These are phyloP conservation scores for Sporobolomyces phaffii DNA, from an alignment of 768 basidiomycete genomes.

Conservation along the genomic window DNA sequence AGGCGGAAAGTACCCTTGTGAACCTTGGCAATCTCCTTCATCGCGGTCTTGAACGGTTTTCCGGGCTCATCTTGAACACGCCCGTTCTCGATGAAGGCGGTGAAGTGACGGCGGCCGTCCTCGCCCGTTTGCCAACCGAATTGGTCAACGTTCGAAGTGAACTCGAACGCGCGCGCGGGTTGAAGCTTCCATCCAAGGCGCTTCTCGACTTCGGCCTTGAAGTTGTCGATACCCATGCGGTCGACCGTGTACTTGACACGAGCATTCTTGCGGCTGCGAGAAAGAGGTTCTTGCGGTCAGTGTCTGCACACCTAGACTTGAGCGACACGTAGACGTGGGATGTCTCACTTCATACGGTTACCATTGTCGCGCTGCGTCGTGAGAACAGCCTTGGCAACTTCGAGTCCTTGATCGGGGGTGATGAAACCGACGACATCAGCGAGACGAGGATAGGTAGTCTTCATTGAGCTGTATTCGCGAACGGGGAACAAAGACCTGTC, in stretches of 20 bases:
- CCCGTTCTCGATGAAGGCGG: slow-evolving; percentile 91
- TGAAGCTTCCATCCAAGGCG: slow-evolving; percentile 71
- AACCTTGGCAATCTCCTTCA: slow-evolving; percentile 84
- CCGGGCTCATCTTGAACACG: slow-evolving; percentile 91
- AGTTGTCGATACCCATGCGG: slow-evolving; percentile 79
- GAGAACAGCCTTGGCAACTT: slow-evolving; percentile 88
- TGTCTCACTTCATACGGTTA: slow-evolving; percentile 79
- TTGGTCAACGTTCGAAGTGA: slow-evolving; percentile 85
- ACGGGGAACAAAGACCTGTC: background rate
- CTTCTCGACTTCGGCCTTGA: slow-evolving; percentile 83
- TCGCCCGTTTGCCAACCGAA: slow-evolving; percentile 86
- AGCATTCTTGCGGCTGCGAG: slow-evolving; percentile 47
- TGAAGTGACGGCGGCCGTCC: slow-evolving; percentile 85
- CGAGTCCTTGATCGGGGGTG: slow-evolving; percentile 72
- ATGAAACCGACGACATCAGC: slow-evolving; percentile 89
- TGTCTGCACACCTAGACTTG: background rate
- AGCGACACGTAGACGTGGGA: too few relatives aligned
- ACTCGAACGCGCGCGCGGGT: slow-evolving; percentile 68
- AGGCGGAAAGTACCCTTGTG: slow-evolving; percentile 91
- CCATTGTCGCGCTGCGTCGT: slow-evolving; percentile 90
- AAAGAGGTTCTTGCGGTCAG: background rate
- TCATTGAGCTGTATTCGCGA: slow-evolving; percentile 59
- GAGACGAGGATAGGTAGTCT: slow-evolving; percentile 92
- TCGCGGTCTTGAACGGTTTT: slow-evolving; percentile 81
- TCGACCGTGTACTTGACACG: slow-evolving; percentile 79